Base-by-base conservation (phyloP, 352 stramenopile genomes). In the Phytophthora quininea region DNA sequence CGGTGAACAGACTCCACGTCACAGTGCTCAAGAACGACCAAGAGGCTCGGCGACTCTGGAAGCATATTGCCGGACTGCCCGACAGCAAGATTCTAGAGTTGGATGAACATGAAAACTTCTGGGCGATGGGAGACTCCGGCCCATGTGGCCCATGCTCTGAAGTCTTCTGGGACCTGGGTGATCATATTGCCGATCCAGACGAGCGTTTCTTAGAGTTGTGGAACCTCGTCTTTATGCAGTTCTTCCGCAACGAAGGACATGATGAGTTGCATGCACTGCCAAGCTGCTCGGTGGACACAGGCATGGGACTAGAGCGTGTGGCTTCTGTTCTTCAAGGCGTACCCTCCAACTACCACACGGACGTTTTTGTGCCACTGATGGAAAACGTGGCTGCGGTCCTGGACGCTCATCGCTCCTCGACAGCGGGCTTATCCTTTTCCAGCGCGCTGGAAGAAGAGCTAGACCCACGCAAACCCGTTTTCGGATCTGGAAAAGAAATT, bases 161-260 rank as follows among this genome's bases (percentile, higher is more conserved):
- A 82, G 97, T 99, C 64, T 97, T 98, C 64, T 98, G 97, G 78
- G 95, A 98, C 81, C 80, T 97, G 7, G 76, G 80, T 31, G 82
- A 91, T 19, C 76, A 88, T 63, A 90, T 91, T 27, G 62, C 71
- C 47, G 92, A 98, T 80, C 84, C 93, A 10, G 77, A 92, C 43
- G 83, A 92, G 50, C 82, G 81, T 27, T 94, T 77, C 38, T 82
- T 98, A 58, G 93, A 98, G 79, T 98, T 99, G 54, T 99, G 97
- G 96, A 99, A 99, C 73, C 88, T 98, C 62, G 97, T 99, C 12
- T 99, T 99, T 71, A 99, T 99, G 85, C 96, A 99, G 79, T 98
- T 97, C 73, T 97, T 96, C 80, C 90, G 96, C 40, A 88, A 97
- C 46, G 82, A 90, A 47, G 86, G 96, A 60, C 55, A 64, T 4